Evolutionary conservation across 139 green algal genomes (phyloP).

Genomic region (Helicosporidium sp.): DNA sequence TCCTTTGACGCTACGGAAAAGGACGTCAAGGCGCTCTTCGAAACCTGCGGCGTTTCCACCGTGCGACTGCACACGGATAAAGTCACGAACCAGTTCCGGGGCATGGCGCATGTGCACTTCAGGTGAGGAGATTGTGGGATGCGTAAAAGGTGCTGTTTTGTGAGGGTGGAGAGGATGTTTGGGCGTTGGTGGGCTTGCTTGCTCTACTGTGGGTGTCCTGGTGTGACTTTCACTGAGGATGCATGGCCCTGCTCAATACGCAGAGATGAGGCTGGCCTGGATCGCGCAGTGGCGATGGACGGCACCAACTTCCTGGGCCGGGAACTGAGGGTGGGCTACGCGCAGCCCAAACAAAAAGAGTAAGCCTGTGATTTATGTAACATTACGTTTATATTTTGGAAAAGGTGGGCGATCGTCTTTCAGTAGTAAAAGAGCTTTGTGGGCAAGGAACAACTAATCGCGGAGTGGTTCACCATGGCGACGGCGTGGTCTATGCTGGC

Average conservation of each 20-base stretch:
- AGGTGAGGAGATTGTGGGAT: conserved; percentile 20
- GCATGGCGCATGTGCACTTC: conserved; percentile 79
- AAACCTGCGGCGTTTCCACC: conserved; percentile 28
- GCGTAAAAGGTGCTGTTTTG: background rate
- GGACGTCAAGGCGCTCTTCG: conserved; percentile 41
- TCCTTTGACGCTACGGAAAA: conserved; percentile 33
- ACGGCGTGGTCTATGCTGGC: no score
- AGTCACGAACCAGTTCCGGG: conserved; percentile 44
- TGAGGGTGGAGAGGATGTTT: background rate
- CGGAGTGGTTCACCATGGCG: no score
- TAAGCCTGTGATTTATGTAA: background rate
- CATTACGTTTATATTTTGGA: no score
- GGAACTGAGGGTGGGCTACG: conserved; percentile 48
- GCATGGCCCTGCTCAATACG: background rate
- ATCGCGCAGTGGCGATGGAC: conserved; percentile 38
- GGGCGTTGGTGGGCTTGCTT: background rate
- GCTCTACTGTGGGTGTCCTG: background rate
- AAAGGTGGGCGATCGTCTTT: no score
- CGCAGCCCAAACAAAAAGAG: conserved; percentile 31
- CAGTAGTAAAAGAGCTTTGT: no score
- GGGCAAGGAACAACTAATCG: no score
- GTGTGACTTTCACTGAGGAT: background rate
- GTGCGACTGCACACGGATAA: conserved; percentile 63
- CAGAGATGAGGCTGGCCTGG: conserved; percentile 9
- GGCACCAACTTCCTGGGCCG: conserved; percentile 34